These are phyloP conservation scores for Phytophthora ramorum DNA, from an alignment of 352 stramenopile species.

Conservation along the genomic window DNA sequence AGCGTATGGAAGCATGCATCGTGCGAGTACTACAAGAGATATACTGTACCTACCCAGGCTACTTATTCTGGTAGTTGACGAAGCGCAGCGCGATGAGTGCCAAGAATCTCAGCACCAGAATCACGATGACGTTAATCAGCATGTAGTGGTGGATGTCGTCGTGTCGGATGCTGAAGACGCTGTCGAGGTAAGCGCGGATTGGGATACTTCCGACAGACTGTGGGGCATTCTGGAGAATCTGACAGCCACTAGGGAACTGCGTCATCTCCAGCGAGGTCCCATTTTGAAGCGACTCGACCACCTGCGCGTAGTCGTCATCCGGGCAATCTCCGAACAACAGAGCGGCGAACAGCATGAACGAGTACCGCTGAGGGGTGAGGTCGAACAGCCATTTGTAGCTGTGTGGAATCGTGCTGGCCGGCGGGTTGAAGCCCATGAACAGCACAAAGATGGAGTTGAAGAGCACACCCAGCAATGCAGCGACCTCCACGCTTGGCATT, in stretches of 20 bases:
- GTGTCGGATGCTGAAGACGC: constrained; percentile 44
- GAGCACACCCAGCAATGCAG: constrained; percentile 41
- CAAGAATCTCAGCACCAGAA: constrained; percentile 48
- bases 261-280: constrained; percentile 24
- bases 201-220: constrained; percentile 29
- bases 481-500: constrained; percentile 45
- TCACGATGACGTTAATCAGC: constrained; percentile 40
- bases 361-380: constrained; percentile 46
- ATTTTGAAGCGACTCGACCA: constrained; percentile 24
- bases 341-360: constrained; percentile 34
- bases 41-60: neutral
- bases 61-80: constrained; percentile 62
- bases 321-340: constrained; percentile 39
- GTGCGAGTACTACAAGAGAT: neutral
- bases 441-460: constrained; percentile 61
- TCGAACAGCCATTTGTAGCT: constrained; percentile 47
- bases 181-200: constrained; percentile 44
- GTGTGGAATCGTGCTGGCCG: constrained; percentile 34
- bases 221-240: constrained; percentile 38
- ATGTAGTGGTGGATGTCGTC: constrained; percentile 45
- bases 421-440: constrained; percentile 61
- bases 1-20: neutral
- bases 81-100: constrained; percentile 52
- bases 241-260: constrained; percentile 35
- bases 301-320: constrained; percentile 30